These are phyloP conservation scores for Phytopythium aichiense DNA, from an alignment of 352 stramenopile genomes.

Conservation along the genomic window DNA sequence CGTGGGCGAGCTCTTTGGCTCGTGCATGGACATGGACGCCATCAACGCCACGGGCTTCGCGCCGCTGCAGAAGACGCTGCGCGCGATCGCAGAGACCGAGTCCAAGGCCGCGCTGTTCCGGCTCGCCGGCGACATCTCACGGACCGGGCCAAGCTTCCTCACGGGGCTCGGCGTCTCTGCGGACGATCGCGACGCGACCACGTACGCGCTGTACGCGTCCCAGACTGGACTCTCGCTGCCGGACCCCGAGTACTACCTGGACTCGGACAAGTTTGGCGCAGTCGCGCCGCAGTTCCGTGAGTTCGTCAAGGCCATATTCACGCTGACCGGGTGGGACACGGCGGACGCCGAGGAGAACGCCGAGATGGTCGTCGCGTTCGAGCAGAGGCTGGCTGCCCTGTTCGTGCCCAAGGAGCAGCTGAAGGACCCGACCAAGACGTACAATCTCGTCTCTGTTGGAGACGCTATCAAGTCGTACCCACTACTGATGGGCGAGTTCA, in stretches of 20 bases:
- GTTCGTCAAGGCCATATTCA: constrained; percentile 76
- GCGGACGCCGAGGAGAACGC: constrained; percentile 24
- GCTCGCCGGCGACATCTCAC: constrained; percentile 48
- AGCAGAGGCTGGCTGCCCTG: constrained; percentile 71
- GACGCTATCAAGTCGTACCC: constrained; percentile 45
- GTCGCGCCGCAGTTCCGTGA: constrained; percentile 68
- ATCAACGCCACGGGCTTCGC: constrained; percentile 32
- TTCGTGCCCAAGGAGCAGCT: constrained; percentile 89
- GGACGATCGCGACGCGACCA: constrained; percentile 82
- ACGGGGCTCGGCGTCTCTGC: constrained; percentile 68
- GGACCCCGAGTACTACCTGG: constrained; percentile 91
- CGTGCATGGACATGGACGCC: constrained; percentile 60
- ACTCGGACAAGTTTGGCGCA: constrained; percentile 74
- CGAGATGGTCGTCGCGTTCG: constrained; percentile 79
- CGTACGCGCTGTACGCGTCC: constrained; percentile 76
- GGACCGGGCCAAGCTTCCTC: constrained; percentile 66
- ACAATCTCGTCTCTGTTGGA: constrained; percentile 85
- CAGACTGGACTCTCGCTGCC: constrained; percentile 87
- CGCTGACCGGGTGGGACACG: constrained; percentile 42
- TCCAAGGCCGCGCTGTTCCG: constrained; percentile 44
- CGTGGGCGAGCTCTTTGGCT: constrained; percentile 50
- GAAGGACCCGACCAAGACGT: constrained; percentile 84
- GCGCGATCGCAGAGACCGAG: constrained; percentile 25
- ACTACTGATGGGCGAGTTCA: constrained; percentile 42
- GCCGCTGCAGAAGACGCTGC: constrained; percentile 30